phyloP scores from a whole-genome alignment of 805 yeast species.

The Starmerella sirachaensis region DNA sequence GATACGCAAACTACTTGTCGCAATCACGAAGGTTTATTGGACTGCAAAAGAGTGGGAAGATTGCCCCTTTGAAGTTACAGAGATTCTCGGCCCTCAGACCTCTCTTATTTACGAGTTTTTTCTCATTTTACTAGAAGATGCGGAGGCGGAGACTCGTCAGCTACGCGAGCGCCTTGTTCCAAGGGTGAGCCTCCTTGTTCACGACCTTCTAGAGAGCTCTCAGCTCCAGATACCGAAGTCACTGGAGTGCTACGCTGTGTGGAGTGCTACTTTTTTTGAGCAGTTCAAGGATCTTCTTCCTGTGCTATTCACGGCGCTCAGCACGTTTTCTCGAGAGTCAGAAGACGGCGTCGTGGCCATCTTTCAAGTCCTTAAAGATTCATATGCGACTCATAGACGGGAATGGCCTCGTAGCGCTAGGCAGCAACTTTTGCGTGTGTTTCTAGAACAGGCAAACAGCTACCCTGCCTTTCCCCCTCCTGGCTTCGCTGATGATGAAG shows the following conservation, averaged over 20 bases:
- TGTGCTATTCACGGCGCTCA: constrained; percentile 5
- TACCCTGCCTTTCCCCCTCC: constrained; percentile 2
- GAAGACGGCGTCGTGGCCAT: constrained; percentile 1
- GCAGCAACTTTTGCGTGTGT: neutral
- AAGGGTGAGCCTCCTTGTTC: constrained; percentile 5
- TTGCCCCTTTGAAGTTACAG: constrained; percentile 23
- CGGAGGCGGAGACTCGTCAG: constrained; percentile 13
- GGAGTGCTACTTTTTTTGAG: constrained; percentile 18
- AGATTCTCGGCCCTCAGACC: constrained; percentile 10
- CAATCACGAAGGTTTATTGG: constrained; percentile 39
- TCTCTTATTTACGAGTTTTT: constrained; percentile 21
- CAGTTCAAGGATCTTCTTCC: constrained; percentile 7
- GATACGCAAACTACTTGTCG: constrained; percentile 47
- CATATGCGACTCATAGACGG: constrained; percentile 9
- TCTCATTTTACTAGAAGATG: constrained; percentile 24
- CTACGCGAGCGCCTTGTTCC: constrained; percentile 16
- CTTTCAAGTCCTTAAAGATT: neutral
- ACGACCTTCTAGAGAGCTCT: neutral
- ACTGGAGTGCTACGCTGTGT: constrained; percentile 11
- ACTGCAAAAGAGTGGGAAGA: constrained; percentile 30
- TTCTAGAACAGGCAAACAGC: neutral
- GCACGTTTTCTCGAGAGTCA: neutral
- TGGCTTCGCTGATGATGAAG: constrained; percentile 12
- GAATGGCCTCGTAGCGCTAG: constrained; percentile 9
- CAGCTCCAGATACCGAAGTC: constrained; percentile 2